Conservation (phyloP, 2,329 filamentous ascomycete genomes). For the Orbilia javanica region DNA sequence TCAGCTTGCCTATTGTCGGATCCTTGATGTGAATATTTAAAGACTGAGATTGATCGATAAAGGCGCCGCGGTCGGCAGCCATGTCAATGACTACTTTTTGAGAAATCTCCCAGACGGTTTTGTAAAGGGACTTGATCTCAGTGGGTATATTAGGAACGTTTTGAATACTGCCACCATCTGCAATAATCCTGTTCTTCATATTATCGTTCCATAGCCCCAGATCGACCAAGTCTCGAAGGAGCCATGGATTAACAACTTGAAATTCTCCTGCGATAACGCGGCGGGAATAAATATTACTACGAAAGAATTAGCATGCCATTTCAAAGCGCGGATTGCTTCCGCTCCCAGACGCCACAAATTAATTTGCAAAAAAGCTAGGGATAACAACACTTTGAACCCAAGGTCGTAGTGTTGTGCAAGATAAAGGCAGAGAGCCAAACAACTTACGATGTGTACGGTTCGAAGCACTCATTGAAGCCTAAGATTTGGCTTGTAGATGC, state of each 20-base stretch:
- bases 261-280: slow-evolving; percentile 98
- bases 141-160: slow-evolving; percentile 96
- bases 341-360: too few relatives aligned
- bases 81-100: slow-evolving; percentile 96
- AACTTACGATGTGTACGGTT: slow-evolving; percentile 87
- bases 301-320: too few relatives aligned
- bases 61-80: slow-evolving; percentile 94
- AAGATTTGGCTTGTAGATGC: slow-evolving; percentile 97
- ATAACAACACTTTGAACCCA: too few relatives aligned
- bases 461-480: slow-evolving; percentile 99
- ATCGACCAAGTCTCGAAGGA: slow-evolving; percentile 97
- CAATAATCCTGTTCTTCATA: slow-evolving; percentile 99
- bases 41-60: slow-evolving; percentile 98
- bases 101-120: slow-evolving; percentile 99
- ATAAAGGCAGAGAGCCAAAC: not conserved
- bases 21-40: slow-evolving; percentile 99
- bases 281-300: slow-evolving; percentile 92
- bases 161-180: slow-evolving; percentile 94
- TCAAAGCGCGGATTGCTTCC: too few relatives aligned
- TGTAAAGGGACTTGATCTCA: slow-evolving; percentile 97
- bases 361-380: too few relatives aligned
- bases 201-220: slow-evolving; percentile 98
- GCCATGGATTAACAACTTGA: slow-evolving; percentile 99
- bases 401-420: too few relatives aligned
- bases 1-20: slow-evolving; percentile 99